Evolutionary conservation across 1,139 yeast genomes (phyloP).

Genomic region (Tardiomyces digboiensis): DNA sequence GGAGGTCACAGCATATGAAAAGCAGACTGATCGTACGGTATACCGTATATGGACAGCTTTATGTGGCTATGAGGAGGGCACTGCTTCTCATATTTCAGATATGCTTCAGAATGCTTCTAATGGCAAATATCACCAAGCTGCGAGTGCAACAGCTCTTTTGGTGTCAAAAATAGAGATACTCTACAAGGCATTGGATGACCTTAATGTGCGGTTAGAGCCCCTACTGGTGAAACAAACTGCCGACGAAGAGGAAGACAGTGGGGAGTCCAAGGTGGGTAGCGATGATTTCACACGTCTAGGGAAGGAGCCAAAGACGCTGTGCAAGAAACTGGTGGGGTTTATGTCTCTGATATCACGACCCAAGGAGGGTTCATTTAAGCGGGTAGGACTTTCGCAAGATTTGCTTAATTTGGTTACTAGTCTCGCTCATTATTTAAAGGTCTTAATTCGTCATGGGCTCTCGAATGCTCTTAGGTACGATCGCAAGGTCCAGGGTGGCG

Average conservation of each 20-base stretch:
- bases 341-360: slow-evolving; percentile 33
- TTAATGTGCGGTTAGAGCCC: slow-evolving; percentile 14
- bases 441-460: slow-evolving; percentile 74
- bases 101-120: slow-evolving; percentile 84
- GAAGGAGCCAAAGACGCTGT: slow-evolving; percentile 84
- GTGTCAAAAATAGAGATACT: slow-evolving; percentile 68
- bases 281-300: slow-evolving; percentile 27
- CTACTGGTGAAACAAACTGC: slow-evolving; percentile 2
- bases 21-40: slow-evolving; percentile 31
- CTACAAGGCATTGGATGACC: slow-evolving; percentile 63
- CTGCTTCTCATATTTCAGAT: slow-evolving; percentile 86
- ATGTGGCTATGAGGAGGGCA: slow-evolving; percentile 85
- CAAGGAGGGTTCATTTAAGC: slow-evolving; percentile 10
- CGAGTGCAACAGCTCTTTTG: slow-evolving; percentile 62
- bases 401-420: slow-evolving; percentile 80
- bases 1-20: slow-evolving; percentile 49
- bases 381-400: slow-evolving; percentile 35
- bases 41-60: slow-evolving; percentile 82
- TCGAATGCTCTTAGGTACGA: slow-evolving; percentile 65
- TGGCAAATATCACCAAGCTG: slow-evolving; percentile 62
- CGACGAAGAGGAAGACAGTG: slow-evolving; percentile 6
- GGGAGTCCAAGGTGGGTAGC: slow-evolving; percentile 3
- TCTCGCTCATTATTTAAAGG: slow-evolving; percentile 84
- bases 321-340: slow-evolving; percentile 34
- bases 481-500: slow-evolving; percentile 44